Conservation (phyloP, 2,329 filamentous ascomycete species). For the Hypoxylon sp. region DNA sequence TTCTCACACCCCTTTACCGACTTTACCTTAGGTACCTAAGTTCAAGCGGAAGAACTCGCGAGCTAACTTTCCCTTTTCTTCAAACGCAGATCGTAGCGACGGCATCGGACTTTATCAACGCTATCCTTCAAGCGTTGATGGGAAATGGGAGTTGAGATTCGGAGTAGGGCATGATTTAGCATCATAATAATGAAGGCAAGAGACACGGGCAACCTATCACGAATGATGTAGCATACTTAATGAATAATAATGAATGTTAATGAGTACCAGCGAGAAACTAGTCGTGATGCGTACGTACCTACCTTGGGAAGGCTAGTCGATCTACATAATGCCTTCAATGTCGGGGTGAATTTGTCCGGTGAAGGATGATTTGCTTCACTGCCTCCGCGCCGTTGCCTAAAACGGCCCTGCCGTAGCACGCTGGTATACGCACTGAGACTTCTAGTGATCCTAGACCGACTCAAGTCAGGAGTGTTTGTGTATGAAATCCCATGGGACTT, state of each 20-base stretch:
- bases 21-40: too few species aligned
- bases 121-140: slow-evolving; percentile 50
- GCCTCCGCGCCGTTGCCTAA: too few species aligned
- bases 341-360: too few species aligned
- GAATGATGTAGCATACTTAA: slow-evolving; percentile 46
- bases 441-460: too few species aligned
- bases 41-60: neutral
- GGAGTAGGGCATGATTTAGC: neutral
- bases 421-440: too few species aligned
- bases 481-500: too few species aligned
- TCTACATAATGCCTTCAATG: too few species aligned
- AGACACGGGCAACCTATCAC: slow-evolving; percentile 33
- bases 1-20: neutral
- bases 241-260: slow-evolving; percentile 48
- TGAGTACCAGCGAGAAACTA: slow-evolving; percentile 19
- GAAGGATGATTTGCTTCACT: too few species aligned
- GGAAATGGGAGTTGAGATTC: slow-evolving; percentile 28
- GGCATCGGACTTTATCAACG: slow-evolving; percentile 52
- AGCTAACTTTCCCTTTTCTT: slow-evolving; percentile 24
- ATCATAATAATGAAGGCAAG: slow-evolving; percentile 38
- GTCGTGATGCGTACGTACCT: neutral
- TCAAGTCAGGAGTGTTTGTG: too few species aligned
- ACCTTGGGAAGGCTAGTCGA: too few species aligned
- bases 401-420: too few species aligned
- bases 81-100: slow-evolving; percentile 50